A percentile compares a stretch with the other conserved stretches of the same genome.
Conservation (phyloP, 768 basidiomycete genomes). For the Trametes meyenii region DNA sequence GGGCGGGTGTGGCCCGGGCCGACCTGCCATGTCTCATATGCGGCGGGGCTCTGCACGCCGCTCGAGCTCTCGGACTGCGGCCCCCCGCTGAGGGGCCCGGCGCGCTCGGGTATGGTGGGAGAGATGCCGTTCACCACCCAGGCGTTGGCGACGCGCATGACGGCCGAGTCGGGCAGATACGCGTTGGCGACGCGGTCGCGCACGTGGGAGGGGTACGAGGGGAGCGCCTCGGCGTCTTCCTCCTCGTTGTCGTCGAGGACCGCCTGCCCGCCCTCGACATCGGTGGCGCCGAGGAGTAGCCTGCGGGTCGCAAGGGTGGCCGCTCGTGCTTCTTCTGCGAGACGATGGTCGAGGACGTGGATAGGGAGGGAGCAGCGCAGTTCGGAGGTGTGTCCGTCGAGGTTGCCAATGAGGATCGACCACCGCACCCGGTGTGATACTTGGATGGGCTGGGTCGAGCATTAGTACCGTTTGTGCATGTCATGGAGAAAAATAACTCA, state of each 20-base stretch:
- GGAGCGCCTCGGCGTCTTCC: conserved; percentile 74
- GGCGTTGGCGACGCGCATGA: conserved; percentile 65
- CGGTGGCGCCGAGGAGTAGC: conserved; percentile 53
- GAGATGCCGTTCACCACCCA: conserved; percentile 52
- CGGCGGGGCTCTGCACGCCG: conserved; percentile 28
- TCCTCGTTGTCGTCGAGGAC: conserved; percentile 40
- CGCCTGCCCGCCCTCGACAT: conserved; percentile 37
- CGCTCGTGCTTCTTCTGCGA: conserved; percentile 75
- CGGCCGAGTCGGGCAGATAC: conserved; percentile 65
- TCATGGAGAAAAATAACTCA: conserved; percentile 5
- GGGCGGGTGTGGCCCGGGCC: conserved; percentile 13
- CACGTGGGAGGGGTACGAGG: conserved; percentile 88
- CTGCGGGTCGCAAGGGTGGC: conserved; percentile 77
- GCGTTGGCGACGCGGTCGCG: conserved; percentile 86
- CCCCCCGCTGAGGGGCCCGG: conserved; percentile 1
- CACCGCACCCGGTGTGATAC: conserved; percentile 82
- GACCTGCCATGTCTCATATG: conserved; percentile 28
- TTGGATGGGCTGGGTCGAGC: conserved; percentile 52
- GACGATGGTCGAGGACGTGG: conserved; percentile 72
- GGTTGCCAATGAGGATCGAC: conserved; percentile 78
- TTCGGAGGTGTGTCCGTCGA: conserved; percentile 91
- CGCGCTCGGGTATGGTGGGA: conserved; percentile 35
- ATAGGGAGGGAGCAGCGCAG: conserved; percentile 93
- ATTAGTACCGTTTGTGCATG: background rate
- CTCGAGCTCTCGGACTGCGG: conserved; percentile 23